Conservation (phyloP, 805 yeast species). For the Candida insectorum region DNA sequence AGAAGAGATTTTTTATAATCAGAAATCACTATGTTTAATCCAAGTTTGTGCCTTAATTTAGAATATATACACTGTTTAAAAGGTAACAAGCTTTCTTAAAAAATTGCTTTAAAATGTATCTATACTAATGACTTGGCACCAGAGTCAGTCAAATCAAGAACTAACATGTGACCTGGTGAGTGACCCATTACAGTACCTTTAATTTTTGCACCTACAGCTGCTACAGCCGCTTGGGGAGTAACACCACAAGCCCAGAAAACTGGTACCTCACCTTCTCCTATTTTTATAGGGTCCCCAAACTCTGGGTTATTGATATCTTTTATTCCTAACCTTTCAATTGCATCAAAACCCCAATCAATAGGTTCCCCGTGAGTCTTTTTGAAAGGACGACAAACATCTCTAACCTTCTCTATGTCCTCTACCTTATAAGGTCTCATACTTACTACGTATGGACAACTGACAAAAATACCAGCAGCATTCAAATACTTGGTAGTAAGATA, state of each 20-base stretch:
- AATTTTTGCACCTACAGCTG: conserved; percentile 20
- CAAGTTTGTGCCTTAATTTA: no score
- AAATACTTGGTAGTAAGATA: conserved; percentile 7
- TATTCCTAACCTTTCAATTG: conserved; percentile 32
- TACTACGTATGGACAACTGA: conserved; percentile 27
- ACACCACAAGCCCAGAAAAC: conserved; percentile 47
- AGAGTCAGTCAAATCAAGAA: conserved; percentile 26
- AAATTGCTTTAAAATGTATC: no score
- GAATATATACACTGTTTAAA: no score
- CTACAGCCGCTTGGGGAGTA: conserved; percentile 36
- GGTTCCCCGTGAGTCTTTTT: conserved; percentile 39
- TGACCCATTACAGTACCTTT: conserved; percentile 31
- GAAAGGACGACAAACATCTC: conserved; percentile 27
- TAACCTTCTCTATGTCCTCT: conserved; percentile 23
- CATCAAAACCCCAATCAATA: conserved; percentile 41
- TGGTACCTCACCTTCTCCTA: conserved; percentile 34
- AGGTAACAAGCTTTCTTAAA: no score
- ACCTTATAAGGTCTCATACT: conserved; percentile 39
- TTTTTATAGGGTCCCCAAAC: conserved; percentile 29
- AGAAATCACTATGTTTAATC: no score
- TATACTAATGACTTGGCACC: no score
- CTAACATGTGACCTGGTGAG: conserved; percentile 35
- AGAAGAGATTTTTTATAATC: no score
- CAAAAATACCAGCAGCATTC: conserved; percentile 9
- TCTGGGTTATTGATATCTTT: conserved; percentile 28